phyloP scores from a whole-genome alignment of 805 yeast species.

The Ogataea parapolymorpha region DNA sequence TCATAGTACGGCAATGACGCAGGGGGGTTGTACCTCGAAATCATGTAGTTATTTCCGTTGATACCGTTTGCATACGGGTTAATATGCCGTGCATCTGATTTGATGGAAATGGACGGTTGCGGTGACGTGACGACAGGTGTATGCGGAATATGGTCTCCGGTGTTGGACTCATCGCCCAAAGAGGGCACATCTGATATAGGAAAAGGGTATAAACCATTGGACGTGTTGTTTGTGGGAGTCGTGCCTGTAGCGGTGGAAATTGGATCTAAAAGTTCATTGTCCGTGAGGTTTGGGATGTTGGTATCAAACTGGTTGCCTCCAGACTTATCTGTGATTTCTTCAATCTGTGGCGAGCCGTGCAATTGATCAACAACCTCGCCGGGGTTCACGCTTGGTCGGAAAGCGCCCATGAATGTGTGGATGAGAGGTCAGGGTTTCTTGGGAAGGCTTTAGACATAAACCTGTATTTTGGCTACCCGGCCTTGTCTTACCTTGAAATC shows the following conservation, averaged over 20 bases:
- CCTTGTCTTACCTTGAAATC: not conserved
- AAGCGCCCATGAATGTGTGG: slow-evolving; percentile 8
- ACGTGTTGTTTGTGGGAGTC: slow-evolving; percentile 2
- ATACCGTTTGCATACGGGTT: slow-evolving; percentile 9
- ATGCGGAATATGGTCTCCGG: slow-evolving; percentile 8
- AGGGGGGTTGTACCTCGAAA: slow-evolving; percentile 15
- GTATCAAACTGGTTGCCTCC: not conserved
- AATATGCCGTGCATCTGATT: slow-evolving; percentile 1
- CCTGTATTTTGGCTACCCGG: not conserved
- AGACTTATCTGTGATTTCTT: slow-evolving; percentile 10
- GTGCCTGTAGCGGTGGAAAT: slow-evolving; percentile 9
- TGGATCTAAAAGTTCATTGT: slow-evolving; percentile 12
- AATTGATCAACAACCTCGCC: slow-evolving; percentile 3
- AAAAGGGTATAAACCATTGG: slow-evolving; percentile 7
- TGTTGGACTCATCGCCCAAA: slow-evolving; percentile 4
- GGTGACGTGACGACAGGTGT: slow-evolving; percentile 16
- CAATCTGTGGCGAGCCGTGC: slow-evolving; percentile 9
- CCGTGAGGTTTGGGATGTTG: slow-evolving; percentile 5
- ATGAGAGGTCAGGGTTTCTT: too few relatives aligned
- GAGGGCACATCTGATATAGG: slow-evolving; percentile 12
- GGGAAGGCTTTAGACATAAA: not conserved
- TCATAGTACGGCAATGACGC: slow-evolving; percentile 15
- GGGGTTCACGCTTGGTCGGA: slow-evolving; percentile 2
- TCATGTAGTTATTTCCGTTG: slow-evolving; percentile 9
- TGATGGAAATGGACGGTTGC: slow-evolving; percentile 8